Evolutionary conservation across 2,329 filamentous ascomycete species (phyloP).

Genomic region (Aspergillus vadensis): DNA sequence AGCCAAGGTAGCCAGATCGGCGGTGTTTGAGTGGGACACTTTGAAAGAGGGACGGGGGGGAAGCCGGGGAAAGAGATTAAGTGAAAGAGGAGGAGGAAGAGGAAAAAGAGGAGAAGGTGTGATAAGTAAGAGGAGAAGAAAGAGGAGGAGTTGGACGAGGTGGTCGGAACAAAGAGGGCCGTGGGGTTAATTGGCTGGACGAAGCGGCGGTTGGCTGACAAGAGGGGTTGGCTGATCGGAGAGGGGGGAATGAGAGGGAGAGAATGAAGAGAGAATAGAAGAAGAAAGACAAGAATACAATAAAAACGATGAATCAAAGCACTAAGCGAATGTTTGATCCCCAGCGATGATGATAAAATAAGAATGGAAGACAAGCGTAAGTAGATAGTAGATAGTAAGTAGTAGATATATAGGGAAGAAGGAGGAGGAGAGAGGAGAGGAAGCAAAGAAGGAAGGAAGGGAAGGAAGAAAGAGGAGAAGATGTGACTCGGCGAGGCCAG

Average conservation of each 20-base stretch:
- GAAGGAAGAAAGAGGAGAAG: constrained; percentile 3
- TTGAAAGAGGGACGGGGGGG: constrained; percentile 17
- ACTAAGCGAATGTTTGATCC: constrained; percentile 9
- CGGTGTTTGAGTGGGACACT: constrained; percentile 26
- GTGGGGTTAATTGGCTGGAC: constrained; percentile 16
- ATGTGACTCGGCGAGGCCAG: neutral
- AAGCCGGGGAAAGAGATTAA: constrained; percentile 5
- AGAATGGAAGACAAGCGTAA: neutral
- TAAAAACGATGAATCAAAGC: neutral
- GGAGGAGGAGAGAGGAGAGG: constrained; percentile 1
- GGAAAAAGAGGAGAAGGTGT: constrained; percentile 6
- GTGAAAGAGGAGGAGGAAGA: constrained; percentile 6
- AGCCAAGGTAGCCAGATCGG: constrained; percentile 42
- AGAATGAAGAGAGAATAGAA: neutral
- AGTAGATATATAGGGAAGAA: neutral
- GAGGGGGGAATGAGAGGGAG: neutral
- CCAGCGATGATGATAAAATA: neutral
- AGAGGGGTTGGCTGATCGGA: constrained; percentile 15
- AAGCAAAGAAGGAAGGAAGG: constrained; percentile 12
- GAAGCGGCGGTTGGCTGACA: constrained; percentile 17
- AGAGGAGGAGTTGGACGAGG: neutral
- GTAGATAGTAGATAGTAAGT: constrained; percentile 5
- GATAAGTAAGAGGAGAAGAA: neutral
- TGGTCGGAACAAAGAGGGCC: constrained; percentile 18
- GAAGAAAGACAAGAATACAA: neutral